These are phyloP conservation scores for Rhododendron williamsianum DNA, from an alignment of 148 eudicot species.

Conservation along the genomic window DNA sequence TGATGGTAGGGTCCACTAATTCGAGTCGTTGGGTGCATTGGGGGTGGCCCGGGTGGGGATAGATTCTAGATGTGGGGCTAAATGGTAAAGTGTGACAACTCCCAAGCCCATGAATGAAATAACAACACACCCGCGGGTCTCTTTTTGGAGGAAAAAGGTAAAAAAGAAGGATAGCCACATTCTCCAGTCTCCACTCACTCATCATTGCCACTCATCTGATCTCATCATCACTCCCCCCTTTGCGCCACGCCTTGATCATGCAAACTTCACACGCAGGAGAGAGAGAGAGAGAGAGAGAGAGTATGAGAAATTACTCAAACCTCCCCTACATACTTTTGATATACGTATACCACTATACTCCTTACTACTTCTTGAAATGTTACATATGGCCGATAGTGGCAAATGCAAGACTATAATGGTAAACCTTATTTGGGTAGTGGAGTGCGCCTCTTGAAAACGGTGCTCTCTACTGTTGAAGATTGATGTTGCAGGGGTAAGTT, in stretches of 20 bases:
- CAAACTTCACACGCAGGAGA: not conserved
- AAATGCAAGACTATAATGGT: too few relatives aligned
- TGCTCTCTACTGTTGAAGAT: too few relatives aligned
- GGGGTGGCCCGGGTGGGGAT: not conserved
- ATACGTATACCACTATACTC: not conserved
- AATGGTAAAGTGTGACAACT: not conserved
- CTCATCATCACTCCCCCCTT: not conserved
- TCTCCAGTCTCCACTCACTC: not conserved
- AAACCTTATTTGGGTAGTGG: too few relatives aligned
- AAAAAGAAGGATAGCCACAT: not conserved
- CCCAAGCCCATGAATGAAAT: not conserved
- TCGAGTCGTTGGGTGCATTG: not conserved
- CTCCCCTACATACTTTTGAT: not conserved
- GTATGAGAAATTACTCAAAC: too few relatives aligned
- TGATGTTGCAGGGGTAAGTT: too few relatives aligned
- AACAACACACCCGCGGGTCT: not conserved
- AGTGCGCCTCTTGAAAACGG: too few relatives aligned
- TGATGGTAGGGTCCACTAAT: not conserved
- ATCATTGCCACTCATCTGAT: not conserved
- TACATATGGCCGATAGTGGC: not conserved
- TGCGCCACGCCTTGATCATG: conserved; percentile 1
- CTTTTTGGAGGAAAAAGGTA: not conserved
- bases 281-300: not conserved
- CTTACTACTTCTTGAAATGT: not conserved
- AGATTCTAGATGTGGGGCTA: not conserved